A percentile compares a stretch with the other conserved stretches of the same genome.
Conservation (phyloP, 257 asterid species). For the Perilla frutescens region DNA sequence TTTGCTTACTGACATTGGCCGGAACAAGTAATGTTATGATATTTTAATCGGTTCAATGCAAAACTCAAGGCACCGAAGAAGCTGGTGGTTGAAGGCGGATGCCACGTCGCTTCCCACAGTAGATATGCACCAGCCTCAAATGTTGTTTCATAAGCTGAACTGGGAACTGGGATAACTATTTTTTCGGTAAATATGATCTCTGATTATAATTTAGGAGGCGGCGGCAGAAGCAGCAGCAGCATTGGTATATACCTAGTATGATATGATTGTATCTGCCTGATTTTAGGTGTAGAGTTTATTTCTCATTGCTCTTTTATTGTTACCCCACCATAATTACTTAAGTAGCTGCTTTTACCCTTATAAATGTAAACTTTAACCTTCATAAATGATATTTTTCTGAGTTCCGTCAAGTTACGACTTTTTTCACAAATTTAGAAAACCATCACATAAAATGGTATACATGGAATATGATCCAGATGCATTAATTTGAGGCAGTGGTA, state of each 20-base stretch:
- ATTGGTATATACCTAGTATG: background rate
- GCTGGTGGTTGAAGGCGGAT: constrained; percentile 2
- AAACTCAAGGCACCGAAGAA: background rate
- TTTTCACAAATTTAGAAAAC: too few species aligned
- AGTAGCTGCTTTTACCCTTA: background rate
- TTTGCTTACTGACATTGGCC: background rate
- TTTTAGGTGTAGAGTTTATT: background rate
- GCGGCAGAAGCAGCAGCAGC: background rate
- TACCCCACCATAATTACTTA: background rate
- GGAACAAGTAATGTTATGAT: background rate
- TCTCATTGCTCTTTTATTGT: background rate
- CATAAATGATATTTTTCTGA: background rate
- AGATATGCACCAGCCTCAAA: constrained; percentile 1
- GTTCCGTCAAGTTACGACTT: too few species aligned
- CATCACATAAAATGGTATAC: too few species aligned
- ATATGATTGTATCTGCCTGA: background rate
- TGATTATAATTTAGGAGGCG: background rate
- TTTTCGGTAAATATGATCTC: constrained; percentile 7
- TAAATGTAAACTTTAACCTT: background rate
- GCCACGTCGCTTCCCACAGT: background rate
- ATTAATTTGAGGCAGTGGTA: too few species aligned
- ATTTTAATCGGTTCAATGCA: background rate
- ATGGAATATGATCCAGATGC: too few species aligned
- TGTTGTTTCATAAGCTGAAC: too few species aligned
- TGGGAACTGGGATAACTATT: background rate